Evolutionary conservation across 2,329 filamentous ascomycete genomes (phyloP).

Genomic region (Colletotrichum salicis): DNA sequence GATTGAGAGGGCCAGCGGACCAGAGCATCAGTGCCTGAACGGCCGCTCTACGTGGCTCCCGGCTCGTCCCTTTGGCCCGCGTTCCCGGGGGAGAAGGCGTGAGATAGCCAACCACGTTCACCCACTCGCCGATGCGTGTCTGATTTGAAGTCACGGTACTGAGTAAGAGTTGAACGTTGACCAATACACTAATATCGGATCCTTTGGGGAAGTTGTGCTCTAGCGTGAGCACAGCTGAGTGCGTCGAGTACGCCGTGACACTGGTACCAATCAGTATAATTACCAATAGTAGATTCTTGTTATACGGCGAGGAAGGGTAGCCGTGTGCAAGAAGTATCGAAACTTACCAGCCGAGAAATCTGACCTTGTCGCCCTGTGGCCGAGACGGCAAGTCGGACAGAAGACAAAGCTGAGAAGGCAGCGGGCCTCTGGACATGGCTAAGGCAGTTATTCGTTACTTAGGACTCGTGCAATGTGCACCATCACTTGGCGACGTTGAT

Average conservation of each 20-base stretch:
- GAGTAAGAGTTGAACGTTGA: constrained; percentile 79
- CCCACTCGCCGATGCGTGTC: constrained; percentile 81
- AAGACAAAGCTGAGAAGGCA: constrained; percentile 73
- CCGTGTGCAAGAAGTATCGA: constrained; percentile 4
- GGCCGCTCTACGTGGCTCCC: constrained; percentile 44
- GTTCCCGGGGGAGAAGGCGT: constrained; percentile 43
- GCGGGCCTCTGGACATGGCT: constrained; percentile 67
- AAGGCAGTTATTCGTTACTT: not conserved
- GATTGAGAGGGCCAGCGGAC: constrained; percentile 76
- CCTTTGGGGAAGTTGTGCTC: constrained; percentile 71
- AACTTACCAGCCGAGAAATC: constrained; percentile 87
- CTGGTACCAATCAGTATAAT: constrained; percentile 48
- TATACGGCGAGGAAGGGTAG: not conserved
- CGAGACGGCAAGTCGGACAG: constrained; percentile 67
- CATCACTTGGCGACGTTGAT: not conserved
- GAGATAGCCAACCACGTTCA: constrained; percentile 89
- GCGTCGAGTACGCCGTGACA: constrained; percentile 61
- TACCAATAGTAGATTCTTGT: not conserved
- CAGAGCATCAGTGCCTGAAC: constrained; percentile 84
- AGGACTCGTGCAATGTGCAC: not conserved
- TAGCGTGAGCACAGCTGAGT: constrained; percentile 71
- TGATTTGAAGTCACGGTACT: constrained; percentile 71
- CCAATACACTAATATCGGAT: constrained; percentile 61
- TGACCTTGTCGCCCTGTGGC: constrained; percentile 78
- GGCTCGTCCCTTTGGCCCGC: constrained; percentile 24